Evolutionary conservation across 129 eudicot genomes (phyloP).

Genomic region (Pseudognaphalium luteoalbum): DNA sequence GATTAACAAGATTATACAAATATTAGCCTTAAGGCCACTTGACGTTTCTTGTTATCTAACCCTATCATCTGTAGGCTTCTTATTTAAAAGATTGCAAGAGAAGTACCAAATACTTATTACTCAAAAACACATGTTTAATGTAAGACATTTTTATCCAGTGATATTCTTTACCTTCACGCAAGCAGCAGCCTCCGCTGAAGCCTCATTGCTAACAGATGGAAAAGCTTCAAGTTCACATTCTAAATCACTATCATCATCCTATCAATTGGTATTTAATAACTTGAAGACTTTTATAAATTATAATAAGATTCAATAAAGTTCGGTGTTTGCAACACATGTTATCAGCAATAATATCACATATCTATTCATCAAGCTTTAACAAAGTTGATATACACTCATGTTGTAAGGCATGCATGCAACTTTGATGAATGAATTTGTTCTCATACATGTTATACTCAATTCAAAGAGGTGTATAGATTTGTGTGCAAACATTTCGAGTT

Average conservation of each 20-base stretch:
- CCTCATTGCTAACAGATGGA: constrained; percentile 72
- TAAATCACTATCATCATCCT: constrained; percentile 97
- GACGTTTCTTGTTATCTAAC: background rate
- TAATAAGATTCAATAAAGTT: constrained; percentile 2
- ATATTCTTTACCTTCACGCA: constrained; percentile 67
- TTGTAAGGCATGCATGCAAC: background rate
- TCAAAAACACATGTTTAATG: background rate
- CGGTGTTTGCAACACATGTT: background rate
- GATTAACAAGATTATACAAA: no score
- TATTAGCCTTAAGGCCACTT: no score
- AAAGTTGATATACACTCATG: background rate
- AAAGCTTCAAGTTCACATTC: constrained; percentile 81
- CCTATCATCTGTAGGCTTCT: background rate
- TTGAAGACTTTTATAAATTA: background rate
- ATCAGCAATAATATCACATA: background rate
- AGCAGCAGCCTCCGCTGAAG: constrained; percentile 81
- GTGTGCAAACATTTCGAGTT: background rate
- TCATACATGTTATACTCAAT: background rate
- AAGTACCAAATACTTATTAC: background rate
- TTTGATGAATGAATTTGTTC: background rate
- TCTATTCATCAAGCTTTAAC: constrained; percentile 4
- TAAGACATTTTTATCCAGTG: background rate
- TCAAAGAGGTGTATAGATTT: background rate
- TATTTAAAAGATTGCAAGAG: background rate
- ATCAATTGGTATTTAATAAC: constrained; percentile 16